Conservation (phyloP, 164 flowering plant genomes). For the Vitis cinerea region DNA sequence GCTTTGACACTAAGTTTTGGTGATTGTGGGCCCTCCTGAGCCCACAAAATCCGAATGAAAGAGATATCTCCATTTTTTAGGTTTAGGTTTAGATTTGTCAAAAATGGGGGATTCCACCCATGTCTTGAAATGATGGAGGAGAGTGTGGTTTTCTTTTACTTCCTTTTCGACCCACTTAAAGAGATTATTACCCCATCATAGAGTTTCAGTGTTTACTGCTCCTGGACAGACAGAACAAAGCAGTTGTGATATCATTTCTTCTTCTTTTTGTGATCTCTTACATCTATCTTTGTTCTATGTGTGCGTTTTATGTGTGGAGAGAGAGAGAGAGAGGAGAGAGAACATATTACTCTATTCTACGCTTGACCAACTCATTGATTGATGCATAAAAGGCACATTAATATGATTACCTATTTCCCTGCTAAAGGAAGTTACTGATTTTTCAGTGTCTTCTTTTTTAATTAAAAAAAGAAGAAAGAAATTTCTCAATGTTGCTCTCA, state of each 20-base stretch:
- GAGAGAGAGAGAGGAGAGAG: background rate
- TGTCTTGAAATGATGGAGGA: constrained; percentile 23
- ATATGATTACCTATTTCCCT: background rate
- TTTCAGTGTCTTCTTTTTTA: no score
- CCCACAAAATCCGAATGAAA: constrained; percentile 67
- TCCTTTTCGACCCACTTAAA: constrained; percentile 26
- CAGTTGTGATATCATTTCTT: background rate
- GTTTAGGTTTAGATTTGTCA: constrained; percentile 10
- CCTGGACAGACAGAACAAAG: constrained; percentile 33
- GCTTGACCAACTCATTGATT: no score
- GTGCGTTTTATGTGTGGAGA: background rate
- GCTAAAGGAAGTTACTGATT: no score
- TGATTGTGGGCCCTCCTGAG: constrained; percentile 30
- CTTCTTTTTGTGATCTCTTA: constrained; percentile 35
- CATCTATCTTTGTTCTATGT: constrained; percentile 12
- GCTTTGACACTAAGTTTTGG: constrained; percentile 32
- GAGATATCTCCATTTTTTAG: constrained; percentile 36
- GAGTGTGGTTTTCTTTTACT: constrained; percentile 9
- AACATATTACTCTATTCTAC: background rate
- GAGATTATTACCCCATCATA: constrained; percentile 32
- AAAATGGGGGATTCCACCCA: constrained; percentile 4
- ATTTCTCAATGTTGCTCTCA: no score
- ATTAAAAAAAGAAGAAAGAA: no score
- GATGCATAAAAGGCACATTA: no score
- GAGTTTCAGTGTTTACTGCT: constrained; percentile 18